phyloP scores from a whole-genome alignment of 2,329 filamentous ascomycete genomes.

The Fusarium tjaetaba region DNA sequence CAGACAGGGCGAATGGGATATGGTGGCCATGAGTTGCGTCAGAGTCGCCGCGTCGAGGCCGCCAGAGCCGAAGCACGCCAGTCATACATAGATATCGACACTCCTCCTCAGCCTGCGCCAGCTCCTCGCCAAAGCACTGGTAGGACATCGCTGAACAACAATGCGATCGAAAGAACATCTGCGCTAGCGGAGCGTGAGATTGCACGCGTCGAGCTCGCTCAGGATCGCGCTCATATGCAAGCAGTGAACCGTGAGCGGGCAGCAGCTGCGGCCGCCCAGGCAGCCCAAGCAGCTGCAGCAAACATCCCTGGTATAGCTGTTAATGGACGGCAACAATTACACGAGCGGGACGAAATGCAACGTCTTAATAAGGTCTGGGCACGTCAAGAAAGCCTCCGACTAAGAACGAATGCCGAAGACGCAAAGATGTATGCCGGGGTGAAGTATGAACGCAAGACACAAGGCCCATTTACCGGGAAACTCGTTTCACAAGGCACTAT shows the following conservation, averaged over 20 bases:
- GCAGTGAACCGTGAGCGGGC: conserved; percentile 55
- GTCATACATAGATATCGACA: conserved; percentile 35
- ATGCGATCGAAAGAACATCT: conserved; percentile 58
- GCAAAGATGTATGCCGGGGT: conserved; percentile 67
- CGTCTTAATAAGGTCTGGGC: conserved; percentile 67
- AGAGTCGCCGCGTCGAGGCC: conserved; percentile 54
- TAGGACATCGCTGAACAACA: conserved; percentile 40
- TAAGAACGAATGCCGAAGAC: conserved; percentile 58
- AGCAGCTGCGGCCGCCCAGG: conserved; percentile 46
- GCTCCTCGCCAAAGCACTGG: conserved; percentile 27
- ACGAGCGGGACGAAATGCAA: conserved; percentile 60
- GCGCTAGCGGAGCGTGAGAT: conserved; percentile 62
- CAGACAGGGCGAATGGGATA: conserved; percentile 35
- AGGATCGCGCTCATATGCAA: conserved; percentile 61
- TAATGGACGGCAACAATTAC: conserved; percentile 51
- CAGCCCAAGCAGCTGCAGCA: conserved; percentile 45
- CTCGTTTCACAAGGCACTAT: conserved; percentile 71
- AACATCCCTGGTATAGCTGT: conserved; percentile 34
- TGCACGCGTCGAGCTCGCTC: conserved; percentile 60
- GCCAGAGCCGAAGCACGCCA: conserved; percentile 39
- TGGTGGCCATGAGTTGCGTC: conserved; percentile 54
- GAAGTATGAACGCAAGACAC: conserved; percentile 71
- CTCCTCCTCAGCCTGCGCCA: conserved; percentile 29
- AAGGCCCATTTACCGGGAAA: conserved; percentile 69
- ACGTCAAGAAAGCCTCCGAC: conserved; percentile 60